A percentile compares a stretch with the other conserved stretches of the same genome.
These are phyloP conservation scores for Nannochloropsis oceanica DNA, from an alignment of 108 stramenopile species.

Conservation along the genomic window DNA sequence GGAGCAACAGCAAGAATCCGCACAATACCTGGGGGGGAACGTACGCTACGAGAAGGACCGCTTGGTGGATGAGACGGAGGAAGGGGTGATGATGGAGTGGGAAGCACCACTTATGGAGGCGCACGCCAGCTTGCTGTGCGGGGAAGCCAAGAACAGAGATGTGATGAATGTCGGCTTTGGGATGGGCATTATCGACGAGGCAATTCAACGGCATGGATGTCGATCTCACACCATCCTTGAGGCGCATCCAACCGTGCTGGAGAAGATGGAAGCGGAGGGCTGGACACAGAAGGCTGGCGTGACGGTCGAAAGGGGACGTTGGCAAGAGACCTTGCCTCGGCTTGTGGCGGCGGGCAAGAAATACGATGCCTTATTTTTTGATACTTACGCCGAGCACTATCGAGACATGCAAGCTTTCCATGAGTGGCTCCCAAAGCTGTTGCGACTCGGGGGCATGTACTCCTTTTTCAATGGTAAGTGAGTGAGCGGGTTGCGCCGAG, in stretches of 20 bases:
- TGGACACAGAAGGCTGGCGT: constrained; percentile 67
- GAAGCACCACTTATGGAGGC: constrained; percentile 75
- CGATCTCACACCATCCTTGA: constrained; percentile 59
- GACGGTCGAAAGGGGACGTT: constrained; percentile 54
- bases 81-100: constrained; percentile 97
- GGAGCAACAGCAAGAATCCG: constrained; percentile 47
- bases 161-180: constrained; percentile 83
- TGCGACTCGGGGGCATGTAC: constrained; percentile 55
- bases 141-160: constrained; percentile 12
- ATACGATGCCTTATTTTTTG: constrained; percentile 77
- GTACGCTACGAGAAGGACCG: constrained; percentile 49
- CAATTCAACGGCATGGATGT: constrained; percentile 42
- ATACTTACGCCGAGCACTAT: constrained; percentile 80
- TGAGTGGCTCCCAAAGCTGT: not conserved
- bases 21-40: constrained; percentile 38
- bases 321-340: constrained; percentile 63
- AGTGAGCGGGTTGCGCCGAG: too few species aligned
- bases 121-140: constrained; percentile 52
- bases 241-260: constrained; percentile 70
- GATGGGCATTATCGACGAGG: constrained; percentile 71
- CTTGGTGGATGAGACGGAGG: constrained; percentile 18
- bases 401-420: constrained; percentile 78
- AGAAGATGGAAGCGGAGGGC: constrained; percentile 54
- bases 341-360: constrained; percentile 28
- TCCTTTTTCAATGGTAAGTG: constrained; percentile 40